phyloP scores from a whole-genome alignment of 176 grass and related monocot species.

The Lolium rigidum region DNA sequence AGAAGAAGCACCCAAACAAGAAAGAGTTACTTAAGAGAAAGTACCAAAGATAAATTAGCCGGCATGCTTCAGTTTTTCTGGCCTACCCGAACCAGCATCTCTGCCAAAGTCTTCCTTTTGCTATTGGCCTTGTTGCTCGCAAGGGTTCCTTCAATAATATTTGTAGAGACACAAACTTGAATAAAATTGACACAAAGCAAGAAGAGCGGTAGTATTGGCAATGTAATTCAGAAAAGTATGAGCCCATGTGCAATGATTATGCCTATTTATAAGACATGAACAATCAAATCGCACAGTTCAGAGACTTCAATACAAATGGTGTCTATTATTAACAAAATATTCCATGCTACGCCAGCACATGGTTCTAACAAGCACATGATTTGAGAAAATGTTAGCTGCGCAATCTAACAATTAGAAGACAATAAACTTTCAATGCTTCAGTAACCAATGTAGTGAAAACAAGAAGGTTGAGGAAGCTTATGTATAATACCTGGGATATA shows the following conservation, averaged over 20 bases:
- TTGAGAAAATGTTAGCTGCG: neutral
- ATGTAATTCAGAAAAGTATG: neutral
- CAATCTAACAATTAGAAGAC: neutral
- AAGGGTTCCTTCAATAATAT: constrained; percentile 18
- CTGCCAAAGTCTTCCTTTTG: neutral
- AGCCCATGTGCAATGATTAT: neutral
- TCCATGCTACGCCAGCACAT: neutral
- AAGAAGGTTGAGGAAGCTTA: neutral
- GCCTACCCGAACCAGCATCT: neutral
- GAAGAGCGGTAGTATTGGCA: neutral
- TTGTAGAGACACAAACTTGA: neutral
- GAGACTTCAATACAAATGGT: neutral
- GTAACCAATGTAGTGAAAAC: neutral
- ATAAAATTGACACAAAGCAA: neutral
- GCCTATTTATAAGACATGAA: neutral
- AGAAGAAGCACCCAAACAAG: neutral
- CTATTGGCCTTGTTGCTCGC: neutral
- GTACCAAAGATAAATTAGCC: neutral
- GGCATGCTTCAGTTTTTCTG: neutral
- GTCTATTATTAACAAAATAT: neutral
- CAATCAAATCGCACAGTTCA: neutral
- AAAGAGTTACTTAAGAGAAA: neutral
- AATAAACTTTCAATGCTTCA: neutral
- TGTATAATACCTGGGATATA: constrained; percentile 18
- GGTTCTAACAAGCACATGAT: neutral